Conservation (phyloP, 1,139 yeast genomes). For the Saccharomycopsis phalli region DNA sequence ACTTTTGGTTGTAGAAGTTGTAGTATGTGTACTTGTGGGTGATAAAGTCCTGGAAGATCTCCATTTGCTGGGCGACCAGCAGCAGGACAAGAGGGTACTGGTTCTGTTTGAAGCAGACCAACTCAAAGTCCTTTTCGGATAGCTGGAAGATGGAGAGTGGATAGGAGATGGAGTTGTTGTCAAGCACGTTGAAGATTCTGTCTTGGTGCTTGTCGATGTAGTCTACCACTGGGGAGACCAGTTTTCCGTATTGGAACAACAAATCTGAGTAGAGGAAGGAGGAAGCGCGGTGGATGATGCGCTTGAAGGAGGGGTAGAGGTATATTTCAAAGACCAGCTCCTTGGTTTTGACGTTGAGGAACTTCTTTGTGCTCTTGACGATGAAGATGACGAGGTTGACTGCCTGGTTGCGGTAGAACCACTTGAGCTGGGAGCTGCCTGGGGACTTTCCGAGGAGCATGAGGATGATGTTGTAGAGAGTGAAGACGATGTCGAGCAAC, state of each 20-base stretch:
- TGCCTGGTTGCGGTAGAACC: slow-evolving; percentile 18
- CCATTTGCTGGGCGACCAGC: slow-evolving; percentile 5
- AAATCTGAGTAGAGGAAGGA: slow-evolving; percentile 16
- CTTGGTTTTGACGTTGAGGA: slow-evolving; percentile 14
- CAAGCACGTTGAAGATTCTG: slow-evolving; percentile 7
- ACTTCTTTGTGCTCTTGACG: slow-evolving; percentile 8
- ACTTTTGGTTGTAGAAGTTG: slow-evolving; percentile 16
- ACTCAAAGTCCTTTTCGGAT: slow-evolving; percentile 11
- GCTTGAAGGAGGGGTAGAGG: slow-evolving; percentile 13
- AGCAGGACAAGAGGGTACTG: slow-evolving; percentile 7
- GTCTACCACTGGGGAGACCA: too few relatives aligned
- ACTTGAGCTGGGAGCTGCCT: slow-evolving; percentile 2
- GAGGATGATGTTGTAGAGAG: slow-evolving; percentile 15
- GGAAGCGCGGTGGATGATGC: slow-evolving; percentile 12
- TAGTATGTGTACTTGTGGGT: slow-evolving; percentile 12
- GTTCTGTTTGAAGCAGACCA: slow-evolving; percentile 15
- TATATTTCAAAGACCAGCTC: slow-evolving; percentile 16
- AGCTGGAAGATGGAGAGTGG: slow-evolving; percentile 2
- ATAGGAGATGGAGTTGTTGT: slow-evolving; percentile 3
- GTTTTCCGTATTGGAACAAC: slow-evolving; percentile 9
- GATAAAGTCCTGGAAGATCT: slow-evolving; percentile 9
- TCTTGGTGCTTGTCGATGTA: slow-evolving; percentile 4
- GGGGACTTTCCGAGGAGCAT: slow-evolving; percentile 11
- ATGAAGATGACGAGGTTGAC: slow-evolving; percentile 16
- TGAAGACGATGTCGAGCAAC: slow-evolving; percentile 16